Percentiles rank a stretch among this genome's conserved stretches.
Evolutionary conservation across 768 basidiomycete species (phyloP).

Genomic region (Hygrocybe coccinea): DNA sequence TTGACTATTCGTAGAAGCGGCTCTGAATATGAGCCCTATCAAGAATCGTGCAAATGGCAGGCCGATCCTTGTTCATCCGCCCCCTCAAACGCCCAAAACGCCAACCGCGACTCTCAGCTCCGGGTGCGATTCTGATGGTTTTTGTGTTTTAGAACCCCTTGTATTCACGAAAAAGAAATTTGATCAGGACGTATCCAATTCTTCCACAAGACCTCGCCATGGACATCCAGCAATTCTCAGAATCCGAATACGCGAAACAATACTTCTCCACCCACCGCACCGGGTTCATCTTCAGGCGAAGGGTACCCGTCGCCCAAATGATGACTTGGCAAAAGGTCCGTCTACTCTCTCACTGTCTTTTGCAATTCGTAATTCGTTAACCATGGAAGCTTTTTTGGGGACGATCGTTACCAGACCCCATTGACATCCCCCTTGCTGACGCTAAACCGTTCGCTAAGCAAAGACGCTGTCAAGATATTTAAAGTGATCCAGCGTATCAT

Average conservation of each 20-base stretch:
- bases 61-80: conserved; percentile 56
- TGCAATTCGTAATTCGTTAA: not conserved
- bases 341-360: not conserved
- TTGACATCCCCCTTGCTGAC: conserved; percentile 72
- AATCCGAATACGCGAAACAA: conserved; percentile 77
- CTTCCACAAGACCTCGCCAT: conserved; percentile 76
- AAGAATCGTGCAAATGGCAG: conserved; percentile 56
- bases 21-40: conserved; percentile 69
- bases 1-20: conserved; percentile 46
- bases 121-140: conserved; percentile 50
- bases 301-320: conserved; percentile 77
- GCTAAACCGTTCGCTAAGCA: conserved; percentile 58
- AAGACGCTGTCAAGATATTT: conserved; percentile 81
- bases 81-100: conserved; percentile 23
- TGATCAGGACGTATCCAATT: conserved; percentile 65
- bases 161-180: conserved; percentile 8
- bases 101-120: conserved; percentile 51
- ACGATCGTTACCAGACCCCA: conserved; percentile 40
- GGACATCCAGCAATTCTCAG: conserved; percentile 83
- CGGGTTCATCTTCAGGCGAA: conserved; percentile 80
- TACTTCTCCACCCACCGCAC: conserved; percentile 91
- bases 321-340: conserved; percentile 87
- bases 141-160: conserved; percentile 6
- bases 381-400: not conserved
- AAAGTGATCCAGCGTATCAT: conserved; percentile 88